Conservation (phyloP, 495 filamentous ascomycete genomes). For the Aspergillus hancockii region DNA sequence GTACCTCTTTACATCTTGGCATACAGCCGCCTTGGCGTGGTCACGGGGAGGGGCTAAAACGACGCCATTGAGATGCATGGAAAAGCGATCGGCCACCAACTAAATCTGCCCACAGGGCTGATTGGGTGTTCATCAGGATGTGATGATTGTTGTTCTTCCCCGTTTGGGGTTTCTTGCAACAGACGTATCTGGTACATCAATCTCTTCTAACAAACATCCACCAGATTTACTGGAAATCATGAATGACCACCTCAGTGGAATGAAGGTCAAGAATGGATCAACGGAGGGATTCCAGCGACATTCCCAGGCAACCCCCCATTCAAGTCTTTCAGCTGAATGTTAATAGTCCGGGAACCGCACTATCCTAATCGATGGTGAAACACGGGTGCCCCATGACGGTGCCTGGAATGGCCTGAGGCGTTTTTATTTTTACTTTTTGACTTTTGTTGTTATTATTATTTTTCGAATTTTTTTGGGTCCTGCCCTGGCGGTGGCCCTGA, state of each 20-base stretch:
- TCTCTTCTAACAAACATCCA: too few relatives aligned
- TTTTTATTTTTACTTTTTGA: not conserved
- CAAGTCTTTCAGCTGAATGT: not conserved
- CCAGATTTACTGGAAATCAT: too few relatives aligned
- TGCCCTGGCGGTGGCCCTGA: slow-evolving; percentile 1
- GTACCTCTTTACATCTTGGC: not conserved
- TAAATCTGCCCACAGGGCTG: not conserved
- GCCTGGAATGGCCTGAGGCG: not conserved
- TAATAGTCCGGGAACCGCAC: not conserved
- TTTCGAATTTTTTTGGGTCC: not conserved
- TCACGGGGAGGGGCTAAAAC: too few relatives aligned
- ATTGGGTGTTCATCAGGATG: not conserved
- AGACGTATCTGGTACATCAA: too few relatives aligned
- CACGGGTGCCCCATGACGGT: not conserved
- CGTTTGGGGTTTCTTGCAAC: too few relatives aligned
- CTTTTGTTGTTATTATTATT: not conserved
- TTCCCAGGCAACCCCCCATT: not conserved
- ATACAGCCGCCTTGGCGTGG: not conserved
- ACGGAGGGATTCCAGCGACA: not conserved
- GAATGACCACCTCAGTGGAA: not conserved
- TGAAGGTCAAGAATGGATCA: not conserved
- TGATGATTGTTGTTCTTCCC: not conserved
- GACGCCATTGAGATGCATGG: too few relatives aligned
- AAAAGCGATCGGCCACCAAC: too few relatives aligned
- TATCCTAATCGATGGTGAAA: not conserved